Percentiles rank a stretch among this genome's conserved stretches.
Evolutionary conservation across 371 early-diverging fungal species (phyloP).

Genomic region (Mucor plumbeus): DNA sequence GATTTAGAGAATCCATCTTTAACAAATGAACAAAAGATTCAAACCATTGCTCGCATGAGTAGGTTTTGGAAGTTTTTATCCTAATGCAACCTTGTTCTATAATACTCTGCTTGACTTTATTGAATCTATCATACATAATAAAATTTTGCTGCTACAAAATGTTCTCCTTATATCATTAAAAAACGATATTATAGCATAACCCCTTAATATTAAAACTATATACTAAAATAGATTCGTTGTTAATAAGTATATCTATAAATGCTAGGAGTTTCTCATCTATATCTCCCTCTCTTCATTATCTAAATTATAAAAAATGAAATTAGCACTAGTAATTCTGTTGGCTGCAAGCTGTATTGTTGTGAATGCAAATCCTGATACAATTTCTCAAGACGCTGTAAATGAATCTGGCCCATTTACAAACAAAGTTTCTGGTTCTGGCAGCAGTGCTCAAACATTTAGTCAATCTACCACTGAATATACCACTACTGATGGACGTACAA

Average conservation of each 20-base stretch:
- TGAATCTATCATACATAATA: too few relatives aligned
- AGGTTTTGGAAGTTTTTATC: conserved; percentile 57
- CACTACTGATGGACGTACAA: conserved; percentile 9
- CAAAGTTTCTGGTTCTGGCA: conserved; percentile 16
- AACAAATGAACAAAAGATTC: conserved; percentile 62
- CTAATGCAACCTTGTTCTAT: neutral
- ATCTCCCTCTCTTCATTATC: too few relatives aligned
- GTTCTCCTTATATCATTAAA: neutral
- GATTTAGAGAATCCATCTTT: conserved; percentile 72
- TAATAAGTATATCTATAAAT: neutral
- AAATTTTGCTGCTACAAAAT: neutral
- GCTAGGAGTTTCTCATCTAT: neutral
- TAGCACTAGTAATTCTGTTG: neutral
- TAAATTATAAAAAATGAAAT: neutral
- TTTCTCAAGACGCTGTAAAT: neutral
- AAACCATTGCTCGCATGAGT: conserved; percentile 69
- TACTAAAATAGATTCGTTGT: conserved; percentile 5
- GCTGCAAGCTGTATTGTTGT: neutral
- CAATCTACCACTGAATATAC: conserved; percentile 7
- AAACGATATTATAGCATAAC: neutral
- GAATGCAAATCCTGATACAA: neutral
- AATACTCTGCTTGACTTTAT: too few relatives aligned
- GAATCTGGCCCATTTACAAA: conserved; percentile 10
- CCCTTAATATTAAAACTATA: neutral
- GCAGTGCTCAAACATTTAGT: conserved; percentile 5